phyloP scores from a whole-genome alignment of 495 filamentous ascomycete genomes.

The Penicillium psychrofluorescens region DNA sequence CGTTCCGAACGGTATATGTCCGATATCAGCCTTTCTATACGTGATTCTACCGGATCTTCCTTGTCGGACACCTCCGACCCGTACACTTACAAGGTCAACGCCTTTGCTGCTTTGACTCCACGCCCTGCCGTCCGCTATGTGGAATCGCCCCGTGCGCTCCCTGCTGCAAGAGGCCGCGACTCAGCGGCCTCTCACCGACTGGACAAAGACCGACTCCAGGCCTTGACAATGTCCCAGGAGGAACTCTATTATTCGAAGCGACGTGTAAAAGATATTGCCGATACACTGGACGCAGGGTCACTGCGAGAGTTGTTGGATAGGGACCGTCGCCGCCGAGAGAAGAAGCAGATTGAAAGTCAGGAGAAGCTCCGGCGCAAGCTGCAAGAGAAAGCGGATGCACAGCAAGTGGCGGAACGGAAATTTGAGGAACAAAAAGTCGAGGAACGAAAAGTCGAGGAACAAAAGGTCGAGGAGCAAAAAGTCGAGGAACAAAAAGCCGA shows the following conservation, averaged over 20 bases:
- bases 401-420: slow-evolving; percentile 32
- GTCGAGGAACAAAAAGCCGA: slow-evolving; percentile 20
- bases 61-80: slow-evolving; percentile 63
- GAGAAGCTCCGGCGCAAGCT: slow-evolving; percentile 63
- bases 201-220: slow-evolving; percentile 33
- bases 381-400: slow-evolving; percentile 62
- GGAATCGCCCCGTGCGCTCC: slow-evolving; percentile 46
- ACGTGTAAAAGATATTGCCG: slow-evolving; percentile 71
- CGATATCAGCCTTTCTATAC: slow-evolving; percentile 63
- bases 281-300: slow-evolving; percentile 71
- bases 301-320: slow-evolving; percentile 79
- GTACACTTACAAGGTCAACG: slow-evolving; percentile 67
- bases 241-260: slow-evolving; percentile 55
- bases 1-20: slow-evolving; percentile 57
- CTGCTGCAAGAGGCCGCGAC: slow-evolving; percentile 25
- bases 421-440: slow-evolving; percentile 18
- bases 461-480: slow-evolving; percentile 18
- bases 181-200: slow-evolving; percentile 29
- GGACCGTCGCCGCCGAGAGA: slow-evolving; percentile 69
- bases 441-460: slow-evolving; percentile 25
- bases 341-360: slow-evolving; percentile 62
- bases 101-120: slow-evolving; percentile 67
- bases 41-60: slow-evolving; percentile 66
- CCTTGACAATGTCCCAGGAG: slow-evolving; percentile 50
- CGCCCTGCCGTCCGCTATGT: slow-evolving; percentile 72